Evolutionary conservation across 2,329 filamentous ascomycete genomes (phyloP), one percentile per base, ranked within the genome.

Genomic region (Epichloe baconii): DNA sequence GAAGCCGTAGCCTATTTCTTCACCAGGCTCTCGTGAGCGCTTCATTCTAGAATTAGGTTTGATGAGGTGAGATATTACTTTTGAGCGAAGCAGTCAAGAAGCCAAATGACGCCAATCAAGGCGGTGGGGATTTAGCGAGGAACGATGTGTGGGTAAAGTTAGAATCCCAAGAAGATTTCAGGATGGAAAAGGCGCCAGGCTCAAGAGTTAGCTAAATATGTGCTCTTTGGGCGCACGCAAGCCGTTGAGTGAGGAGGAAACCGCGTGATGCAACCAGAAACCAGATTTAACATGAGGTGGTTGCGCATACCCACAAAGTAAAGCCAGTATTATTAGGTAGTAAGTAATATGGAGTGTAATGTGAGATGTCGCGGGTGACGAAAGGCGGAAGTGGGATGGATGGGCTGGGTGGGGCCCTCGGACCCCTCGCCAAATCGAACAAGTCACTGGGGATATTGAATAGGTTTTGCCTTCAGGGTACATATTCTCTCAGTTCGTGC

Each of bases 11-110:
- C 67, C 64, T 64, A 64, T 54, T 57, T 70, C 67, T 62, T 77
- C 73, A 65, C 78, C 74, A 59, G 70, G 68, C 70, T 78, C 76
- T 69, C 78, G 77, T 76, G 76, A 76, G 71, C 78, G 78, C 73
- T 81, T 81, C 78, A 81, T 81, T 64, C 64, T 68, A 53, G 41
- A 12, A 31, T 21, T 31, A 43, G 37, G 42, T 38, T 49, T 48
- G 47, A 17, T 50, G 36, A 47, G 53, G 51, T 14, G 38, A 47
- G 34, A 35, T 50, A 53, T 51, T 52, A 56, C 54, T 50, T 47
- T 55, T n/a, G 19, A 26, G 41, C 38, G 47, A 40, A 38, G 44
- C 23, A 41, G 44, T 34, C 42, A 37, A 15, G 26, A 26, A 26
- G 47, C 23, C 42, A 38, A 21, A 35, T n/a, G 23, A 34, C 35